phyloP scores from a whole-genome alignment of 306 rosid species.

The Acacia crassicarpa region DNA sequence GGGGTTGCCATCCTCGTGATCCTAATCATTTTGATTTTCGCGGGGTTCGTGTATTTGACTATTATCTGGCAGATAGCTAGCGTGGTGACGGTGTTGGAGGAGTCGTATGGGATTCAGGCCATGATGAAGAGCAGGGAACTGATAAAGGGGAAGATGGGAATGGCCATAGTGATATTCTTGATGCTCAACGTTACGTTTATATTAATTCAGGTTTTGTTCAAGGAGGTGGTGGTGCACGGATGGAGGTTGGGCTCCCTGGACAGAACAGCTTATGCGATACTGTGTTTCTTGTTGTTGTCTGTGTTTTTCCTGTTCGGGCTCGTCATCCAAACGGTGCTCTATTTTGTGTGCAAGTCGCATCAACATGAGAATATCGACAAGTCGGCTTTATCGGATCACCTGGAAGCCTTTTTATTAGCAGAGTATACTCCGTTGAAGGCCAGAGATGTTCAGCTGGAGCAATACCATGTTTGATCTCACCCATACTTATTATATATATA shows the following conservation, averaged over 20 bases:
- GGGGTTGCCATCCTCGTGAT: background rate
- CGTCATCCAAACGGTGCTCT: slow-evolving; percentile 66
- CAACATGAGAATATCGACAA: slow-evolving; percentile 84
- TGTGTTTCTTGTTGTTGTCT: slow-evolving; percentile 44
- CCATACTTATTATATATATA: no score
- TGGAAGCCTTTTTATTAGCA: slow-evolving; percentile 57
- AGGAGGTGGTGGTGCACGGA: slow-evolving; percentile 43
- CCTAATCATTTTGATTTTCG: slow-evolving; percentile 16
- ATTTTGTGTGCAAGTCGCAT: slow-evolving; percentile 83
- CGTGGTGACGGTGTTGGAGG: slow-evolving; percentile 73
- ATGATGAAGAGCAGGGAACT: slow-evolving; percentile 64
- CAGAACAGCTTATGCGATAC: slow-evolving; percentile 40
- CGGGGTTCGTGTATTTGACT: slow-evolving; percentile 56
- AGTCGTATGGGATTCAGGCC: slow-evolving; percentile 60
- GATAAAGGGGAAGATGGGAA: slow-evolving; percentile 59
- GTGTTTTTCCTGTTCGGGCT: slow-evolving; percentile 48
- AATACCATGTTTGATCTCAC: slow-evolving; percentile 44
- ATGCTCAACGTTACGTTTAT: background rate
- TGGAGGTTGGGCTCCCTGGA: slow-evolving; percentile 15
- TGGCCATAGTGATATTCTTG: slow-evolving; percentile 31
- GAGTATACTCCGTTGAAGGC: slow-evolving; percentile 65
- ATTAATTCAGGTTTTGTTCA: slow-evolving; percentile 33
- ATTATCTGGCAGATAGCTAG: slow-evolving; percentile 71
- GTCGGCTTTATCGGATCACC: slow-evolving; percentile 69
- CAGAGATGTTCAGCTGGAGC: slow-evolving; percentile 72